These are phyloP conservation scores for Trypanosoma vivax DNA, from an alignment of 208 protist species.

Conservation along the genomic window DNA sequence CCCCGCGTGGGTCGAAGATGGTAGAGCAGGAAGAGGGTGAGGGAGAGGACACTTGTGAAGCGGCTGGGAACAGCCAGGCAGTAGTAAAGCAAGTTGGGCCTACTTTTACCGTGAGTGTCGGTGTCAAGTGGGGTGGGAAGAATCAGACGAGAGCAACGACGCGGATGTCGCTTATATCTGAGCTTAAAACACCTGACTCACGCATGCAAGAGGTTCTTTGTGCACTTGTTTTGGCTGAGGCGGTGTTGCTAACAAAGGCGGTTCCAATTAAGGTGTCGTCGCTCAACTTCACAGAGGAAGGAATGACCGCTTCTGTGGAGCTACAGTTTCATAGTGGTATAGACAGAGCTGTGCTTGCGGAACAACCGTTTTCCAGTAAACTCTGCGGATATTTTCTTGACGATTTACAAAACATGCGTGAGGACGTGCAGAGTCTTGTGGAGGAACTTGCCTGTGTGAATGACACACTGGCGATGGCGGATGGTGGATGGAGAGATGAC, in stretches of 20 bases:
- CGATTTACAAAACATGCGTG: too few relatives aligned
- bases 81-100: not conserved
- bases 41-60: too few relatives aligned
- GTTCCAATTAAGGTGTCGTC: conserved; percentile 7
- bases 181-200: not conserved
- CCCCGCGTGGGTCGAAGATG: too few relatives aligned
- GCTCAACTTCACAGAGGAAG: not conserved
- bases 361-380: too few relatives aligned
- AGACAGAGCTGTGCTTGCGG: too few relatives aligned
- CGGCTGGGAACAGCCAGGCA: conserved; percentile 1
- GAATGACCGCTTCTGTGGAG: conserved; percentile 7
- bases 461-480: not conserved
- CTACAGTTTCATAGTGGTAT: not conserved
- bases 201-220: conserved; percentile 2
- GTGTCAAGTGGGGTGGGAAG: not conserved
- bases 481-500: not conserved
- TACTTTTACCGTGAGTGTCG: not conserved
- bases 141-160: not conserved
- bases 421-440: too few relatives aligned
- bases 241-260: not conserved
- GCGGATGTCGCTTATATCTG: not conserved
- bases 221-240: conserved; percentile 8
- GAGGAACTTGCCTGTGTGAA: too few relatives aligned
- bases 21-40: too few relatives aligned
- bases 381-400: too few relatives aligned